Evolutionary conservation across 805 yeast species (phyloP), one percentile per base, ranked within the genome.

Genomic region (Wickerhamomyces hampshirensis): DNA sequence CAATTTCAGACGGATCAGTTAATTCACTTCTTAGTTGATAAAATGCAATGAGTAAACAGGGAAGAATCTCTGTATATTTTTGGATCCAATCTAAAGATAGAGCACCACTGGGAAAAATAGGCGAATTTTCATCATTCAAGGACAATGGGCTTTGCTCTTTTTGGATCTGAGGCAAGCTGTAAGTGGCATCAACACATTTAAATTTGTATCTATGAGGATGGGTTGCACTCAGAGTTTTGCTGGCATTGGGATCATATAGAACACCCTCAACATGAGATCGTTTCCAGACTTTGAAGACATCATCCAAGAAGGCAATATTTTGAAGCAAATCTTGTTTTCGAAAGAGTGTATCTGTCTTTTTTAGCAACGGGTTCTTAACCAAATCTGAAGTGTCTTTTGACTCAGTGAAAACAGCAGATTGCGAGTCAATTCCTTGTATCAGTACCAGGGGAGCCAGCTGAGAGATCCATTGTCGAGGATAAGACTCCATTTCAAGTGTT

Each of bases 31-130:
- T 54, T 11, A 73, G 41, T 33, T 68, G 67, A 45, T 67, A 66
- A 26, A 75, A 64, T 2, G 70, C 51, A 2, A 78, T 56, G 28
- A 68, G 65, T 0, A 71, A 66, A 1, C 70, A 46, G 0, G 85
- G 84, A n/a, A 63, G 28, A 4, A 58, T 37, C n/a, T 64, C 59
- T 18, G 60, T 57, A 47, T 77, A 74, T 47, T 75, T 77, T 24
- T 65, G 62, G 11, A 77, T 40, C 86, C 85, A 80, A 18, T 69
- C 59, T 1, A 51, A 58, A 1, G 74, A 71, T 42, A 66, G 38
- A 1, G 53, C 47, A 4, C 58, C 56, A n/a, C 60, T 59, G 33
- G 66, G 39, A 21, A 33, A 62, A 32, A 64, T 46, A 1, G 69
- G 61, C 2, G 46, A 42, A 1, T 31, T 40, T 12, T 39, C 42